phyloP scores from a whole-genome alignment of 2,329 filamentous ascomycete species.

The Gnomoniopsis sp. region DNA sequence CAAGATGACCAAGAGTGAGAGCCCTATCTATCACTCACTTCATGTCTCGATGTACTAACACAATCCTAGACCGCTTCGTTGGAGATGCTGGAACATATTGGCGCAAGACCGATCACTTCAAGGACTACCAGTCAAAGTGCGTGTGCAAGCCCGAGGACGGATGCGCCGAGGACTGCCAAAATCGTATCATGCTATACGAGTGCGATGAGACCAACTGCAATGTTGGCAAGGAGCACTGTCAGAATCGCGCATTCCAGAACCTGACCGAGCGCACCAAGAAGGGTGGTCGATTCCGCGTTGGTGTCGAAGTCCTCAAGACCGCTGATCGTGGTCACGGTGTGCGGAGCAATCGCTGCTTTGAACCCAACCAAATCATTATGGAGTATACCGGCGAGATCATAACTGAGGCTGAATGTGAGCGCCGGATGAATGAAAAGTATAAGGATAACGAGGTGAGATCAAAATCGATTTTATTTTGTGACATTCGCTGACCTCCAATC shows the following conservation, averaged over 20 bases:
- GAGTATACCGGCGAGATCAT: constrained; percentile 99
- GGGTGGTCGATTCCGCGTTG: constrained; percentile 84
- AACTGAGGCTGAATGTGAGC: constrained; percentile 88
- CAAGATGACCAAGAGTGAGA: constrained; percentile 84
- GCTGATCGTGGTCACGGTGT: constrained; percentile 86
- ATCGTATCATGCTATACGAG: constrained; percentile 95
- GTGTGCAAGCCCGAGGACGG: constrained; percentile 74
- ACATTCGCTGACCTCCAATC: background rate
- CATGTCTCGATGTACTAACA: constrained; percentile 15
- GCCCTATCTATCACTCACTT: background rate
- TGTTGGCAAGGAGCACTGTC: constrained; percentile 68
- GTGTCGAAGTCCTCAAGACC: constrained; percentile 94
- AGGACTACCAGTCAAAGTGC: constrained; percentile 73
- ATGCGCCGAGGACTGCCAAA: constrained; percentile 88
- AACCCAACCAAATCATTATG: constrained; percentile 91
- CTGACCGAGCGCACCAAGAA: constrained; percentile 71
- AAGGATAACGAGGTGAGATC: constrained; percentile 80
- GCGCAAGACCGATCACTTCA: constrained; percentile 73
- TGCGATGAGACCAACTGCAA: constrained; percentile 90
- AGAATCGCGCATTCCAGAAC: constrained; percentile 83
- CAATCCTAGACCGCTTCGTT: constrained; percentile 73
- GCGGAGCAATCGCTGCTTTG: constrained; percentile 82
- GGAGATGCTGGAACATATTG: constrained; percentile 77
- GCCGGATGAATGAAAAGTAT: constrained; percentile 89
- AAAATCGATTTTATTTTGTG: background rate